Evolutionary conservation across 2,329 filamentous ascomycete species (phyloP).

Genomic region (Fusarium sp.): DNA sequence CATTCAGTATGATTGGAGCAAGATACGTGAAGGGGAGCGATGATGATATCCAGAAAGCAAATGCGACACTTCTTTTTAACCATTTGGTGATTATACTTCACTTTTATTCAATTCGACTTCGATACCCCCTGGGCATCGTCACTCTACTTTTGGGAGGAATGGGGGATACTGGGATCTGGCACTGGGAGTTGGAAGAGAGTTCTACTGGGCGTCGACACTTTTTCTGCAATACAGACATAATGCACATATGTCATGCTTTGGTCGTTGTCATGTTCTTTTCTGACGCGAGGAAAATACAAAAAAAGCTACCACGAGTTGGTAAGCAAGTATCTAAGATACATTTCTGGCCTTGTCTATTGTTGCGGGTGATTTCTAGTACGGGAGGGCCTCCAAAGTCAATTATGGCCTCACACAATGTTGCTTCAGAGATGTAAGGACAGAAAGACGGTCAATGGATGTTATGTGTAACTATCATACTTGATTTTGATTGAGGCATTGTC

Average conservation of each 20-base stretch:
- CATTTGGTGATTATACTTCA: constrained; percentile 36
- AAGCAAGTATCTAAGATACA: constrained; percentile 6
- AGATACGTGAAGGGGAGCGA: constrained; percentile 5
- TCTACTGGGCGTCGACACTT: constrained; percentile 43
- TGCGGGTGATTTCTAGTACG: neutral
- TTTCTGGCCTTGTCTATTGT: neutral
- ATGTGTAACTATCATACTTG: constrained; percentile 18
- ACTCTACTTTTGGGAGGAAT: constrained; percentile 40
- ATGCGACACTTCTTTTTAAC: constrained; percentile 31
- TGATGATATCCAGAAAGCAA: constrained; percentile 36
- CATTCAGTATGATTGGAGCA: neutral
- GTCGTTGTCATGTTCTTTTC: constrained; percentile 31
- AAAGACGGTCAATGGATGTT: constrained; percentile 11
- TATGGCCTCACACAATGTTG: neutral
- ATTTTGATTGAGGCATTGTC: constrained; percentile 5
- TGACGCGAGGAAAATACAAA: constrained; percentile 32
- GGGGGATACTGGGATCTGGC: constrained; percentile 43
- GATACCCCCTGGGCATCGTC: constrained; percentile 26
- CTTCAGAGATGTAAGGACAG: neutral
- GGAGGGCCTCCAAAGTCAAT: neutral
- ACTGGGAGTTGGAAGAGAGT: constrained; percentile 48
- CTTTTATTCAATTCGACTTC: constrained; percentile 37
- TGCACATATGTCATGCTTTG: constrained; percentile 33
- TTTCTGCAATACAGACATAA: constrained; percentile 31
- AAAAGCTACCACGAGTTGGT: constrained; percentile 14